Evolutionary conservation across 1,139 yeast species (phyloP).

Genomic region (Candida tunisiensis): DNA sequence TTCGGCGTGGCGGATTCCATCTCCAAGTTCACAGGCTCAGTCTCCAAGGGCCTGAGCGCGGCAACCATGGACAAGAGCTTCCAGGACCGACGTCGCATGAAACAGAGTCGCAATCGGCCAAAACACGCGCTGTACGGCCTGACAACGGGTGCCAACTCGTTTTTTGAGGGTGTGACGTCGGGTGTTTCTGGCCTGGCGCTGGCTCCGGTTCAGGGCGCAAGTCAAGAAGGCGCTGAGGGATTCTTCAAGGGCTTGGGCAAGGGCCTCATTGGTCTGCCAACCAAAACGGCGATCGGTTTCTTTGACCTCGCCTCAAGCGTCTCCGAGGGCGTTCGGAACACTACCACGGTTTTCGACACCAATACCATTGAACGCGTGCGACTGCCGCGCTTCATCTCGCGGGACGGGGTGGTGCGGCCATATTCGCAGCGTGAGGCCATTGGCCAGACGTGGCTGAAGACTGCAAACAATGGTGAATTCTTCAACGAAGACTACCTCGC

Average conservation of each 20-base stretch:
- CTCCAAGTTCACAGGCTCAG: conserved; percentile 82
- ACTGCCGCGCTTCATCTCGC: conserved; percentile 58
- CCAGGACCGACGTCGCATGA: conserved; percentile 65
- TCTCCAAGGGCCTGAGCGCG: conserved; percentile 86
- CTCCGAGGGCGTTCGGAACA: conserved; percentile 84
- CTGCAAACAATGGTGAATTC: conserved; percentile 64
- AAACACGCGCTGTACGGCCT: conserved; percentile 83
- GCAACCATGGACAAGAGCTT: conserved; percentile 78
- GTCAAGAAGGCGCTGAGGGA: conserved; percentile 72
- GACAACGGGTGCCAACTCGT: conserved; percentile 75
- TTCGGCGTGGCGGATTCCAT: conserved; percentile 91
- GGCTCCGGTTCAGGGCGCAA: conserved; percentile 84
- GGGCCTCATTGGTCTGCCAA: conserved; percentile 89
- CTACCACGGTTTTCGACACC: conserved; percentile 80
- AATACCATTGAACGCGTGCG: conserved; percentile 70
- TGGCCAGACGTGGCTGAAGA: conserved; percentile 86
- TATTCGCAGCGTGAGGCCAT: conserved; percentile 77
- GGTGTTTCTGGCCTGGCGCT: conserved; percentile 84
- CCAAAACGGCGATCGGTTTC: conserved; percentile 91
- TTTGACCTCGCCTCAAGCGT: conserved; percentile 87
- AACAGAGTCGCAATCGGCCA: conserved; percentile 62
- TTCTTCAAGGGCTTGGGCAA: conserved; percentile 88
- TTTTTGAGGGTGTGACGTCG: conserved; percentile 71
- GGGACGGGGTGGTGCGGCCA: conserved; percentile 54
- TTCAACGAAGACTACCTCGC: conserved; percentile 66